These are phyloP conservation scores for Ceratobasidium sp. DNA, from an alignment of 1,284 basidiomycete genomes.

Conservation along the genomic window DNA sequence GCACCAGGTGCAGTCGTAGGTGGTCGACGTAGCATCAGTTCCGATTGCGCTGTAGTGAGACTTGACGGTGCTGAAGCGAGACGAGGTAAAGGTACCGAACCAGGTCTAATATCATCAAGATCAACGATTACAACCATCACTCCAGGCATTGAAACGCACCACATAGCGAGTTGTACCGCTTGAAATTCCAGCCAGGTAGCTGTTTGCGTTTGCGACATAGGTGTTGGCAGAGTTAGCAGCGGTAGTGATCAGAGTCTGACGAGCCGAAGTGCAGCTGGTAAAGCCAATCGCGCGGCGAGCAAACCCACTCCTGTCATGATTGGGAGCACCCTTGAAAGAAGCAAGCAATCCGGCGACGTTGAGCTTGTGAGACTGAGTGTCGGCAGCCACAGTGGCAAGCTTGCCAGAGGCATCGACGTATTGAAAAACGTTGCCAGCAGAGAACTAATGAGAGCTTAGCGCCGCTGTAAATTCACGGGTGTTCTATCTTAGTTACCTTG, in stretches of 20 bases:
- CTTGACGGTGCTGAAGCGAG: slow-evolving; percentile 14
- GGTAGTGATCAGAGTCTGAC: slow-evolving; percentile 30
- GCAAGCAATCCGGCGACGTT: slow-evolving; percentile 38
- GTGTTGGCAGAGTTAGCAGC: slow-evolving; percentile 35
- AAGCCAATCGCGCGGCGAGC: slow-evolving; percentile 17
- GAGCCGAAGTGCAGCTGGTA: slow-evolving; percentile 17
- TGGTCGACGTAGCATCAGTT: slow-evolving; percentile 27
- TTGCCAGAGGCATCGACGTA: slow-evolving; percentile 15
- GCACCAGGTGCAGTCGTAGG: slow-evolving; percentile 41
- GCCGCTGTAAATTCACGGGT: background rate
- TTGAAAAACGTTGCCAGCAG: slow-evolving; percentile 27
- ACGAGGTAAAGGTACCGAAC: slow-evolving; percentile 36
- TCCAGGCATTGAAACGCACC: too few relatives aligned
- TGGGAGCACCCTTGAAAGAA: slow-evolving; percentile 9
- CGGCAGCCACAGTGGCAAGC: slow-evolving; percentile 16
- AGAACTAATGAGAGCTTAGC: slow-evolving; percentile 21
- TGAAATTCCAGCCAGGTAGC: background rate
- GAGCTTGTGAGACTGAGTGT: slow-evolving; percentile 11
- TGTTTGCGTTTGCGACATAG: slow-evolving; percentile 26
- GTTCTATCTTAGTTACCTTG: background rate
- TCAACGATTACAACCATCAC: background rate
- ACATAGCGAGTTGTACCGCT: slow-evolving; percentile 20
- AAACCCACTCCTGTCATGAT: background rate
- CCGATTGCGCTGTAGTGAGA: slow-evolving; percentile 29
- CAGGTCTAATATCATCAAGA: slow-evolving; percentile 6